phyloP scores from a whole-genome alignment of 2,329 filamentous ascomycete species.

The Raffaelea albimanens region DNA sequence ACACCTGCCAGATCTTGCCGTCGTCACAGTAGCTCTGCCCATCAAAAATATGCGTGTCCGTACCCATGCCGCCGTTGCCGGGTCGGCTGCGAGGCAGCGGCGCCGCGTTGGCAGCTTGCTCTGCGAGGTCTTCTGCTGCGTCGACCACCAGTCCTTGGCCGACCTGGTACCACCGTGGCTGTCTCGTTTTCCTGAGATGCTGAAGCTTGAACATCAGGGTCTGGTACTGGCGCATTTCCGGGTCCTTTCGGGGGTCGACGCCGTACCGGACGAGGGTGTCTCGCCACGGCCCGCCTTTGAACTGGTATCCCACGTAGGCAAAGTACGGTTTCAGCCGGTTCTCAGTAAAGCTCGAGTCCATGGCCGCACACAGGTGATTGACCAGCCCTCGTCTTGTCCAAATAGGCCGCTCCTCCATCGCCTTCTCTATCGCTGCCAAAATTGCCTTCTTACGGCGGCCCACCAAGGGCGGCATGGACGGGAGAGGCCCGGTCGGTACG shows the following conservation, averaged over 20 bases:
- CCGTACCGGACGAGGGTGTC: conserved; percentile 81
- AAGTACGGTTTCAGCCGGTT: conserved; percentile 63
- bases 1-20: conserved; percentile 89
- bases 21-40: conserved; percentile 65
- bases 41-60: conserved; percentile 68
- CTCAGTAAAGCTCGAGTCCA: conserved; percentile 24
- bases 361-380: conserved; percentile 53
- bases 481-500: conserved; percentile 49
- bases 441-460: conserved; percentile 54
- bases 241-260: conserved; percentile 71
- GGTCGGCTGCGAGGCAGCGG: conserved; percentile 13
- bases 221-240: conserved; percentile 74
- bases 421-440: conserved; percentile 51
- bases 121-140: too few relatives aligned
- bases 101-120: background rate
- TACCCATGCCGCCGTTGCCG: conserved; percentile 14
- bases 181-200: conserved; percentile 36
- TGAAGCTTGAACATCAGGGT: conserved; percentile 74
- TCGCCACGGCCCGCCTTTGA: conserved; percentile 84
- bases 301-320: conserved; percentile 83
- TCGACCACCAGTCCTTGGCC: conserved; percentile 11
- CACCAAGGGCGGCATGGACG: conserved; percentile 43
- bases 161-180: conserved; percentile 23
- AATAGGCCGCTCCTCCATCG: conserved; percentile 67
- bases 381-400: conserved; percentile 78